These are phyloP conservation scores for Wickerhamiella hasegawae DNA, from an alignment of 805 yeast genomes.

Conservation along the genomic window DNA sequence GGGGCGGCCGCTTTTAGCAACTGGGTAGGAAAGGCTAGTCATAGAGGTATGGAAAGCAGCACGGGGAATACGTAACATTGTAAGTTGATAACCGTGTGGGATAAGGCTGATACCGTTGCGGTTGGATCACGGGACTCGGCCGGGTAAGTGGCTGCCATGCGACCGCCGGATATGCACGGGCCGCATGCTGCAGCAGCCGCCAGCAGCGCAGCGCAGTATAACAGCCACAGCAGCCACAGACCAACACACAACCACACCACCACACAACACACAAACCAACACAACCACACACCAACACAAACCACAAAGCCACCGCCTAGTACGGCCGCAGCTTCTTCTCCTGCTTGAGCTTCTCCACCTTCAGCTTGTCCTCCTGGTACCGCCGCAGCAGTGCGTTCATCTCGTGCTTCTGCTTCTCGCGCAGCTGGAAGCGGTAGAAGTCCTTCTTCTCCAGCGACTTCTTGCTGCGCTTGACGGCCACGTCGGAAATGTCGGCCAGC, in stretches of 20 bases:
- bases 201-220: too few relatives aligned
- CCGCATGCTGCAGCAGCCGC: too few relatives aligned
- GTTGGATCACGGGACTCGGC: too few relatives aligned
- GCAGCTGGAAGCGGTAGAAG: constrained; percentile 88
- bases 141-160: too few relatives aligned
- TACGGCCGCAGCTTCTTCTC: constrained; percentile 78
- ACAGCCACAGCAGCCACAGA: too few relatives aligned
- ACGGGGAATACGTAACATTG: too few relatives aligned
- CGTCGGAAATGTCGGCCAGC: constrained; percentile 37
- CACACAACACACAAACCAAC: background rate
- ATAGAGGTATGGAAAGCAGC: constrained; percentile 11
- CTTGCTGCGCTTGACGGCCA: constrained; percentile 26
- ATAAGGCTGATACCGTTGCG: too few relatives aligned
- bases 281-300: too few relatives aligned
- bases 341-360: constrained; percentile 61
- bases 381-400: constrained; percentile 73
- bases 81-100: too few relatives aligned
- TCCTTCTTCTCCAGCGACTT: constrained; percentile 71
- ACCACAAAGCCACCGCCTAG: too few relatives aligned
- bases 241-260: background rate
- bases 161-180: too few relatives aligned
- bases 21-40: constrained; percentile 10
- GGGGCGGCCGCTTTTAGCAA: constrained; percentile 27
- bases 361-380: constrained; percentile 83
- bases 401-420: constrained; percentile 84